Conservation (phyloP, 345 rosid genomes). For the Gossypium turneri region DNA sequence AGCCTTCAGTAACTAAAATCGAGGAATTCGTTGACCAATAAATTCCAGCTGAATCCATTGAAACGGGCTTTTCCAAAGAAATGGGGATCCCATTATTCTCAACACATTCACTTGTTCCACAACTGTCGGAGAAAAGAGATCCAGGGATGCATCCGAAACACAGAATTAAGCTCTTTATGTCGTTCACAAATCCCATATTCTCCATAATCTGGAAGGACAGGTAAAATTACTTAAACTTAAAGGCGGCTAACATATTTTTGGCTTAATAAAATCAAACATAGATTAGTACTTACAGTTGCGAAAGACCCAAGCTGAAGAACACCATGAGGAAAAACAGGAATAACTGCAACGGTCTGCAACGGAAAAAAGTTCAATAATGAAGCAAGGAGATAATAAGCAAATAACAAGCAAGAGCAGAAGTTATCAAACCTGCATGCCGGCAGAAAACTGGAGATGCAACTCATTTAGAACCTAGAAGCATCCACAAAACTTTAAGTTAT, state of each 20-base stretch:
- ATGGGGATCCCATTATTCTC: conserved; percentile 44
- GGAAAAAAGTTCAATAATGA: conserved; percentile 12
- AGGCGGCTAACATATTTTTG: neutral
- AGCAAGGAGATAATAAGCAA: conserved; percentile 6
- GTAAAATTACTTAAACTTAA: conserved; percentile 8
- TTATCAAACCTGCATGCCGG: conserved; percentile 79
- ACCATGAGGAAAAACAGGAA: conserved; percentile 82
- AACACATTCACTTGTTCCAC: conserved; percentile 36
- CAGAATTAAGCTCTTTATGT: conserved; percentile 63
- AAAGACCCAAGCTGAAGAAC: conserved; percentile 92
- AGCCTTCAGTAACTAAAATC: conserved; percentile 27
- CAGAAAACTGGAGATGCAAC: conserved; percentile 72
- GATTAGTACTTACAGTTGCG: conserved; percentile 49
- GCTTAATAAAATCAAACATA: conserved; percentile 8
- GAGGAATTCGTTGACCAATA: conserved; percentile 30
- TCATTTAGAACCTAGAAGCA: conserved; percentile 62
- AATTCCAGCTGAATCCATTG: conserved; percentile 26
- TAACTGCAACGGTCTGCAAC: conserved; percentile 73
- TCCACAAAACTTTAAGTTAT: conserved; percentile 19
- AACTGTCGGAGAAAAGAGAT: conserved; percentile 54
- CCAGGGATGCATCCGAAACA: conserved; percentile 77
- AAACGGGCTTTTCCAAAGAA: conserved; percentile 33
- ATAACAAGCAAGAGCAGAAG: conserved; percentile 11
- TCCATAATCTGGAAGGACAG: conserved; percentile 60
- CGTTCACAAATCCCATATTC: conserved; percentile 71